Evolutionary conservation across 2,329 filamentous ascomycete species (phyloP).

Genomic region (Botryotinia convoluta): DNA sequence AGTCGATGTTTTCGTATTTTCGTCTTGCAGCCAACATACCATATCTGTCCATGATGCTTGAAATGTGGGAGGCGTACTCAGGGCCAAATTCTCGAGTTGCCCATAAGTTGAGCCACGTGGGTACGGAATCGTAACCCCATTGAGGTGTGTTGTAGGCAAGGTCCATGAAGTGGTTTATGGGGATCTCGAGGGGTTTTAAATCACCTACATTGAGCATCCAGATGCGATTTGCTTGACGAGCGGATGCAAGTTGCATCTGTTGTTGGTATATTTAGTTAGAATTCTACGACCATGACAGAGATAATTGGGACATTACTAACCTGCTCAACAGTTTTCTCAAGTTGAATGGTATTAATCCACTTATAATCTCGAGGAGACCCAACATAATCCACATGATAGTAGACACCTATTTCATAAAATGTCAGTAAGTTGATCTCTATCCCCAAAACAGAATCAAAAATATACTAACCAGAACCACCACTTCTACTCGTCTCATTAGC

Average conservation of each 20-base stretch:
- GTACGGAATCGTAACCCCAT: constrained; percentile 55
- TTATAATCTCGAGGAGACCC: constrained; percentile 50
- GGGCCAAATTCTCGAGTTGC: constrained; percentile 56
- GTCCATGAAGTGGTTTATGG: constrained; percentile 66
- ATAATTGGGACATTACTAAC: constrained; percentile 36
- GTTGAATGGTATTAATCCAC: constrained; percentile 65
- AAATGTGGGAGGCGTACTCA: constrained; percentile 47
- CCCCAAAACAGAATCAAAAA: neutral
- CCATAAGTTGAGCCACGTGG: constrained; percentile 56
- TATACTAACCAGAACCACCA: constrained; percentile 54
- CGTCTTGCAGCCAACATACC: constrained; percentile 55
- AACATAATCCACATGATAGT: constrained; percentile 59
- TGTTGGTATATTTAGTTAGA: neutral
- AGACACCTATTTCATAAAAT: constrained; percentile 43
- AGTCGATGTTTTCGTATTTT: constrained; percentile 62
- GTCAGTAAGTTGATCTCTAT: neutral
- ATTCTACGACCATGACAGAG: neutral
- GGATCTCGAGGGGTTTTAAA: constrained; percentile 59
- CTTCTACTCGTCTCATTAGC: constrained; percentile 56
- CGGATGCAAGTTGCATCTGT: constrained; percentile 61
- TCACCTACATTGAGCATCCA: constrained; percentile 67
- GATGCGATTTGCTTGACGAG: constrained; percentile 51
- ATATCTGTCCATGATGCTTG: constrained; percentile 53
- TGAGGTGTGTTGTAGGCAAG: constrained; percentile 61
- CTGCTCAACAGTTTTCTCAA: constrained; percentile 61